Conservation (phyloP, 371 early-diverging fungal genomes). For the Apophysomyces elegans region DNA sequence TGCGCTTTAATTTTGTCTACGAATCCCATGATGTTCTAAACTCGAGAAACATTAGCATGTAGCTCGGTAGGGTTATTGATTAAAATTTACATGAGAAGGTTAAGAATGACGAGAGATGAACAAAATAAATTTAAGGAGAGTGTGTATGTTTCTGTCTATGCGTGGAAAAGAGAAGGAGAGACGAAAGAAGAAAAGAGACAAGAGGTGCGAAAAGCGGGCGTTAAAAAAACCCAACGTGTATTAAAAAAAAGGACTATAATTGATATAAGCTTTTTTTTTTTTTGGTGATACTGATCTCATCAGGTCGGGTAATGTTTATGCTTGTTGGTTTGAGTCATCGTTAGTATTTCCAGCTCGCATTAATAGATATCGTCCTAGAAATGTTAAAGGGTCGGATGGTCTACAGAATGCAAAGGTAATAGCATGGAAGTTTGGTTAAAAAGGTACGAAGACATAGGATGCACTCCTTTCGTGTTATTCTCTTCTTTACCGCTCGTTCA, state of each 20-base stretch:
- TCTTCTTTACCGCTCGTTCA: conserved; percentile 56
- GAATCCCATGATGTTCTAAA: conserved; percentile 50
- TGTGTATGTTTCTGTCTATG: conserved; percentile 4
- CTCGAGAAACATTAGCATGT: not conserved
- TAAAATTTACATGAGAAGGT: not conserved
- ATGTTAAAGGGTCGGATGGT: conserved; percentile 28
- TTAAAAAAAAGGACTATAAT: not conserved
- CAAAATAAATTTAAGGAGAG: conserved; percentile 1
- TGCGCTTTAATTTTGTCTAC: conserved; percentile 63
- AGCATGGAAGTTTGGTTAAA: not conserved
- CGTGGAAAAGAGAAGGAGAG: not conserved
- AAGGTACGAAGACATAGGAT: not conserved
- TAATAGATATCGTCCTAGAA: conserved; percentile 23
- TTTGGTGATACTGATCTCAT: not conserved
- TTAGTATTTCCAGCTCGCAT: conserved; percentile 21
- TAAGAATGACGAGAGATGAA: conserved; percentile 13
- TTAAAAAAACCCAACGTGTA: too few species aligned
- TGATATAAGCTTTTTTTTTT: not conserved
- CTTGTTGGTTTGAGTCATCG: not conserved
- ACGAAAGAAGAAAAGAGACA: conserved; percentile 12
- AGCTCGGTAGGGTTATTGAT: not conserved
- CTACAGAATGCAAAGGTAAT: conserved; percentile 8
- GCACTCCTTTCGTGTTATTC: not conserved
- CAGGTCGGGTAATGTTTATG: not conserved
- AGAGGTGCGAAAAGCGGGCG: not conserved